phyloP scores from a whole-genome alignment of 176 grass and related monocot genomes.

The Hordeum vulgare region MorexV3_pseudomolecules_assembly NC_058521.1:595124864-595125363 shows the following conservation, averaged over 20 bases:
- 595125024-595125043: background rate
- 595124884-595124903: background rate
- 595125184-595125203: slow-evolving; percentile 47
- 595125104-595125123: background rate
- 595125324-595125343: slow-evolving; percentile 58
- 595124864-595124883: slow-evolving; percentile 11
- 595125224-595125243: slow-evolving; percentile 35
- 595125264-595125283: slow-evolving; percentile 87
- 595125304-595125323: slow-evolving; percentile 75
- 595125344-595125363: slow-evolving; percentile 25
- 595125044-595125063: slow-evolving; percentile 18
- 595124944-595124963: slow-evolving; percentile 15
- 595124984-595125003: background rate
- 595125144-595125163: slow-evolving; percentile 1
- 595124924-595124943: background rate
- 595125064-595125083: slow-evolving; percentile 58
- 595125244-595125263: slow-evolving; percentile 55
- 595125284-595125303: slow-evolving; percentile 82
- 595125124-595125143: slow-evolving; percentile 14
- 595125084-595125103: background rate
- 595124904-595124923: background rate
- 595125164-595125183: slow-evolving; percentile 41
- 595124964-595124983: background rate
- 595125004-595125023: slow-evolving; percentile 19
- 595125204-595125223: slow-evolving; percentile 66